Base-by-base conservation (phyloP, 1,284 basidiomycete genomes). In the Golubevia pallescens region DNA sequence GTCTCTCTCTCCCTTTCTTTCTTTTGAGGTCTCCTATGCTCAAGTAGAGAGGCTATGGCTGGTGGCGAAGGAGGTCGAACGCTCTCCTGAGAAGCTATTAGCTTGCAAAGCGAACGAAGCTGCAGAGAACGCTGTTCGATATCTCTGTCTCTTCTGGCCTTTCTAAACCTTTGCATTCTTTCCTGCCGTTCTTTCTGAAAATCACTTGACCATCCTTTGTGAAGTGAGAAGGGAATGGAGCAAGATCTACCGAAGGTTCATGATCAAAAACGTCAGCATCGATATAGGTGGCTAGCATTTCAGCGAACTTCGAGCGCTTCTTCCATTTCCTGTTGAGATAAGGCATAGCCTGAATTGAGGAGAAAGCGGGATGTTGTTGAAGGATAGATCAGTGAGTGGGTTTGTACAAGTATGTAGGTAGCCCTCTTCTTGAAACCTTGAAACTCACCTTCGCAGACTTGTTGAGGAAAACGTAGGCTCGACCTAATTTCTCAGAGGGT, bases 241-340 rank as follows among this genome's bases (percentile, higher is more conserved):
- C 90, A 23, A 91, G 86, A 61, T 91, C 89, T 58, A 91, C 88
- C 5, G 87, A 86, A 55, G 89, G 89, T 59, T 89, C 85, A 28
- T 28, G 28, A 28, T 28, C 28, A 6, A 28, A 28, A 28, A 28
- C 28, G 28, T 28, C 28, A 2, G 28, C 28, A 57, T 79, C 76
- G 28, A 77, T 62, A 57, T 79, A 79, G 51, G 61, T 51, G 6
- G 77, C 75, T 56, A 79, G 62, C 48, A 64, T 67, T 55, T 79
- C 75, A 10, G 72, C 42, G 59, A 88, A 75, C 19, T 79, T 77
- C 0, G 88, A 86, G 19, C 88, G 87, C 23, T 84, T 86, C 64
- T 88, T 87, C 77, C 88, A 90, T 3, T 89, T 90, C 28, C 88
- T 86, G 73, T 90, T 91, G 84, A 91, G 87, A 81, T 90, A 89